These are phyloP conservation scores for Myxozyma mucilagina DNA, from an alignment of 805 yeast species.

Conservation along the genomic window DNA sequence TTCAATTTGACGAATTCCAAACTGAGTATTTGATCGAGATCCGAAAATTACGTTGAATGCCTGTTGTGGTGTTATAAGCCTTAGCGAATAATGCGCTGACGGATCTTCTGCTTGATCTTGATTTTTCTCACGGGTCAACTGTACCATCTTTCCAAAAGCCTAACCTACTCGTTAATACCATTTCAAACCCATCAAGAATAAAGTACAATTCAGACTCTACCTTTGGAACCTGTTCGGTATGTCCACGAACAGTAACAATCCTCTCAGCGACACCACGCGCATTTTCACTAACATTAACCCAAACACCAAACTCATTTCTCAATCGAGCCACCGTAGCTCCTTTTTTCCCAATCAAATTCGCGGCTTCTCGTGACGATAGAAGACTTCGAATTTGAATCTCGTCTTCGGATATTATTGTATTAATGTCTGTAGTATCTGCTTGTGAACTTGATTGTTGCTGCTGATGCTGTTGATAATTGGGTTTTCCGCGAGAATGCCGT, in stretches of 20 bases:
- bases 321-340: slow-evolving; percentile 20
- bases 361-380: slow-evolving; percentile 28
- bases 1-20: slow-evolving; percentile 7
- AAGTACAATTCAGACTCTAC: neutral
- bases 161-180: neutral
- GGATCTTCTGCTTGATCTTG: too few species aligned
- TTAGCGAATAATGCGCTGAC: too few species aligned
- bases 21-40: neutral
- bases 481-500: slow-evolving; percentile 3
- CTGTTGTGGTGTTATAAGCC: too few species aligned
- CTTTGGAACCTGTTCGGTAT: neutral
- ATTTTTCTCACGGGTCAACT: too few species aligned
- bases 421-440: neutral
- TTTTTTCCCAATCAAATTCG: slow-evolving; percentile 23
- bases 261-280: neutral
- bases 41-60: too few species aligned
- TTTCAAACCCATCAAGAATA: neutral
- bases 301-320: slow-evolving; percentile 15
- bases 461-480: slow-evolving; percentile 2
- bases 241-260: slow-evolving; percentile 2
- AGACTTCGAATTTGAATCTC: slow-evolving; percentile 21
- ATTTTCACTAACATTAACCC: slow-evolving; percentile 19
- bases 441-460: neutral
- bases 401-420: neutral
- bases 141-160: too few species aligned